Evolutionary conservation across 2,329 filamentous ascomycete genomes (phyloP), one percentile per base, ranked within the genome.

Genomic region (Aspergillus felis): DNA sequence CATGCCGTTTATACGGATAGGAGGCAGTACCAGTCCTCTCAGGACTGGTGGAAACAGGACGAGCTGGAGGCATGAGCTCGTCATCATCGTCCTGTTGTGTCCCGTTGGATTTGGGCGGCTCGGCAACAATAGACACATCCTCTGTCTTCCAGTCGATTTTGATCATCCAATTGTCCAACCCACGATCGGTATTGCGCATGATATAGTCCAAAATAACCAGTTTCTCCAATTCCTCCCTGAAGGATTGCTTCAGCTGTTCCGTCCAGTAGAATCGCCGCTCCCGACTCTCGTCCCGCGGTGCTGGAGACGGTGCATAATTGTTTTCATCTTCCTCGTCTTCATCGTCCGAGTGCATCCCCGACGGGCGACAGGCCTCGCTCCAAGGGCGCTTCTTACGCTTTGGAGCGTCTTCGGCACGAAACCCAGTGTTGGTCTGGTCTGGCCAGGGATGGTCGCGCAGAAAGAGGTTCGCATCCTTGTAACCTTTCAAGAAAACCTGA

Each of bases 151-250:
- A 91, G 73, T 99, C 92, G 32, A 99, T 90, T 74, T 91, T 94
- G 71, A 99, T 92, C 94, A 99, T 99, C 94, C 94, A 99, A 68
- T 99, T 99, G 73, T 99, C 94, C 56, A 97, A 80, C 1, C 94
- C 94, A 76, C 94, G 85, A 73, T 99, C 94, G 1, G 94, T 99
- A 71, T 99, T 99, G 57, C 94, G 86, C 94, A 99, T 99, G 62
- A 99, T 96, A 72, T 99, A 99, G 76, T 99, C 94, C 63, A 99
- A 76, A 68, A 99, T 96, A 24, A 99, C 95, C 7, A 99, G 81
- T 75, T 97, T 97, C 77, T 99, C 94, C 50, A 99, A 82, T 76
- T 97, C 90, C 74, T 99, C 94, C 41, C 94, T 82, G 71, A 99
- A 96, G 0, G 91, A 89, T 73, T 96, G 91, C 71, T 97, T 95